Percentiles rank a stretch among this genome's conserved stretches.
Evolutionary conservation across 2,329 filamentous ascomycete genomes (phyloP).

Genomic region (Raffaelea deltoideospora): DNA sequence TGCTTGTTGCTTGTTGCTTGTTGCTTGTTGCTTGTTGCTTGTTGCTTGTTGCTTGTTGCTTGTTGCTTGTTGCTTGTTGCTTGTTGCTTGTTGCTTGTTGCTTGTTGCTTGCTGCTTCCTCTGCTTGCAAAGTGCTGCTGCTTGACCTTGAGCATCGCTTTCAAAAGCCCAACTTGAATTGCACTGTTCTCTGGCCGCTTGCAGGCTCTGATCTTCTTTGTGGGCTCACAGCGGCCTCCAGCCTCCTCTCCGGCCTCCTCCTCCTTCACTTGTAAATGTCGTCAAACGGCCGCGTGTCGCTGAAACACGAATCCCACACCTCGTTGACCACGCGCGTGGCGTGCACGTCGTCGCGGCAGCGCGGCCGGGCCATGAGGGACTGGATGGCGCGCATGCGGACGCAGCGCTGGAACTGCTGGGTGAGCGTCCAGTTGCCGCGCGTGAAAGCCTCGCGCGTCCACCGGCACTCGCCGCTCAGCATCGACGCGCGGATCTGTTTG

Average conservation of each 20-base stretch:
- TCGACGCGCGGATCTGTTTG: slow-evolving; percentile 72
- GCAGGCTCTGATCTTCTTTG: not conserved
- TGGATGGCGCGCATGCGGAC: slow-evolving; percentile 67
- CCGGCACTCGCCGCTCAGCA: slow-evolving; percentile 84
- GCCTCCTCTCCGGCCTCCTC: not conserved
- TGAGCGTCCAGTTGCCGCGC: slow-evolving; percentile 73
- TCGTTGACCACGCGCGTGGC: slow-evolving; percentile 82
- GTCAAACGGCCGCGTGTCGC: slow-evolving; percentile 88
- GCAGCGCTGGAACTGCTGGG: slow-evolving; percentile 87
- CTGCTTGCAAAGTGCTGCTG: slow-evolving; percentile 1
- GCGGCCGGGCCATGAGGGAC: slow-evolving; percentile 63
- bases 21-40: too few species aligned
- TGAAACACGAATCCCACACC: slow-evolving; percentile 97
- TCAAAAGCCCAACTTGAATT: not conserved
- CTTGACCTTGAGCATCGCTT: not conserved
- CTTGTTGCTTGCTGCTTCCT: slow-evolving; percentile 1
- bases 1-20: too few species aligned
- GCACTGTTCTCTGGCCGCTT: not conserved
- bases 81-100: too few species aligned
- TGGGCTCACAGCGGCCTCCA: too few species aligned
- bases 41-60: too few species aligned
- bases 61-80: too few species aligned
- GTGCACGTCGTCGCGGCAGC: slow-evolving; percentile 72
- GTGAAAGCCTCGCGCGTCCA: slow-evolving; percentile 78
- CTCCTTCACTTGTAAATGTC: slow-evolving; percentile 66